These are phyloP conservation scores for Gossypium ekmanianum DNA, from an alignment of 345 rosid species.

Conservation along the genomic window DNA sequence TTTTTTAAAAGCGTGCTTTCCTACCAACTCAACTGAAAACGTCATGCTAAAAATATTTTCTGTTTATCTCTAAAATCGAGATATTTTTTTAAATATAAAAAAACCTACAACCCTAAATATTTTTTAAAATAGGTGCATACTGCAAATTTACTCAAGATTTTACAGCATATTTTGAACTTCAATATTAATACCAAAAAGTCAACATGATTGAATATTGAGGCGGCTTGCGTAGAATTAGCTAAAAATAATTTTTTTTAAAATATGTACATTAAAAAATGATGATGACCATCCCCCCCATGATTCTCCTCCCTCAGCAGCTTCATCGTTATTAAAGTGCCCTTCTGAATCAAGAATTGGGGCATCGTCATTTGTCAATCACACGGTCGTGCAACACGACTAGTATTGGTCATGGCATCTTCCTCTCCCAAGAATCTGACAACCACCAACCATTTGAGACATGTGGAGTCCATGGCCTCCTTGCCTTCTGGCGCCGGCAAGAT, in stretches of 20 bases:
- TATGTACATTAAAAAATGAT: background rate
- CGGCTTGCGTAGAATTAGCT: background rate
- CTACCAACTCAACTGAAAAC: no score
- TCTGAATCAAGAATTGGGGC: background rate
- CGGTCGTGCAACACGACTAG: background rate
- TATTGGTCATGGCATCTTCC: conserved; percentile 7
- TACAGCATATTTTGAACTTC: no score
- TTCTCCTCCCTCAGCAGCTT: background rate
- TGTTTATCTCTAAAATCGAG: no score
- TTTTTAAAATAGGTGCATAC: no score
- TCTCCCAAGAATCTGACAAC: conserved; percentile 9
- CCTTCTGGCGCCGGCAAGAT: conserved; percentile 80
- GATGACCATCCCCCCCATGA: background rate
- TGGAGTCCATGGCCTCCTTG: conserved; percentile 50
- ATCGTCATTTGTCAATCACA: background rate
- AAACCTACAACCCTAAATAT: no score
- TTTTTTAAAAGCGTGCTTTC: rapidly evolving
- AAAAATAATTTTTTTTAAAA: no score
- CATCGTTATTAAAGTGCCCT: background rate
- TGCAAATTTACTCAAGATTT: no score
- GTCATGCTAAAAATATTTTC: no score
- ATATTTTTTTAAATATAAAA: no score
- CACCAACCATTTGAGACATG: conserved; percentile 37
- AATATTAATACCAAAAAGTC: no score
- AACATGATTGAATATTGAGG: background rate